These are phyloP conservation scores for Arabis alpina DNA, from an alignment of 345 rosid genomes.

Conservation along the genomic window DNA sequence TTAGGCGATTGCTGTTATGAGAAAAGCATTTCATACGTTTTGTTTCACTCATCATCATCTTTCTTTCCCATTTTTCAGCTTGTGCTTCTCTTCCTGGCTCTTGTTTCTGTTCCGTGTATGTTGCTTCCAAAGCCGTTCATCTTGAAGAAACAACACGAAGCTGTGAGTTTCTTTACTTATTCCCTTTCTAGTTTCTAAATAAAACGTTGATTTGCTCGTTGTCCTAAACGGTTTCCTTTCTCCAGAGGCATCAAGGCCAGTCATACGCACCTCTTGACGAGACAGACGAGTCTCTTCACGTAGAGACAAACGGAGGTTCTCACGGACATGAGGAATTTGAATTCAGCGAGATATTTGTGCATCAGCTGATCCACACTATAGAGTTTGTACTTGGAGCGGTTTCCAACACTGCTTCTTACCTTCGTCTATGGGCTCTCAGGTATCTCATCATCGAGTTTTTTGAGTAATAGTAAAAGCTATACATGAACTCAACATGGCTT, in stretches of 20 bases:
- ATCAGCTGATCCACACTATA: conserved; percentile 95
- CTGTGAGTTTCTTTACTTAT: conserved; percentile 35
- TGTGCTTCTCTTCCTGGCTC: conserved; percentile 72
- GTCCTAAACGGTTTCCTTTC: conserved; percentile 20
- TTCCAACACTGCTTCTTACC: conserved; percentile 97
- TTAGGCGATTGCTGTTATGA: conserved; percentile 20
- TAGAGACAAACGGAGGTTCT: conserved; percentile 53
- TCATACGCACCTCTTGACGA: conserved; percentile 61
- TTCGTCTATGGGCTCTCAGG: conserved; percentile 98
- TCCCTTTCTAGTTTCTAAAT: conserved; percentile 8
- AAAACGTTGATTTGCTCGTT: neutral
- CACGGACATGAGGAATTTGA: conserved; percentile 90
- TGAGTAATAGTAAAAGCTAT: no score
- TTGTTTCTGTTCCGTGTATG: conserved; percentile 98
- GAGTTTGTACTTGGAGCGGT: conserved; percentile 99
- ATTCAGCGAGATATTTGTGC: conserved; percentile 94
- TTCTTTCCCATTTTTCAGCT: conserved; percentile 51
- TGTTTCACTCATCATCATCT: conserved; percentile 22
- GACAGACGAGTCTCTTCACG: conserved; percentile 76
- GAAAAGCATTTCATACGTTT: neutral
- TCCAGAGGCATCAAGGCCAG: conserved; percentile 88
- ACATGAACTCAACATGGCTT: neutral
- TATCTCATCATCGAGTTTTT: conserved; percentile 23
- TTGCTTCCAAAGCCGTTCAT: conserved; percentile 91
- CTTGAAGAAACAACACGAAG: conserved; percentile 83